Conservation (phyloP, 2,329 filamentous ascomycete genomes). For the Calonectria hawksworthii region DNA sequence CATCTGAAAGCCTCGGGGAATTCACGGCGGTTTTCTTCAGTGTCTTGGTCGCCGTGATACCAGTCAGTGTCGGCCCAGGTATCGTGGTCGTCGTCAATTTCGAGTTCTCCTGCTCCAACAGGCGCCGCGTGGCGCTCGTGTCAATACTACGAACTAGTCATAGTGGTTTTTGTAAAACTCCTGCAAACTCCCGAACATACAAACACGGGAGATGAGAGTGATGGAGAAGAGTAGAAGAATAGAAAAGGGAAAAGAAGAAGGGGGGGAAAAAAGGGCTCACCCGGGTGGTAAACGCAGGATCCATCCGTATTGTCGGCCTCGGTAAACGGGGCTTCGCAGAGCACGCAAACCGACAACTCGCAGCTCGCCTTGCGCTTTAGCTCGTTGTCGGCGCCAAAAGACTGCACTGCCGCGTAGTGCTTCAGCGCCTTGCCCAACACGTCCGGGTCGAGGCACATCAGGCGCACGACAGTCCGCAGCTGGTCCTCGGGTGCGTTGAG, state of each 20-base stretch:
- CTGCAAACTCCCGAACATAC: no score
- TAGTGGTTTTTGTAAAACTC: not conserved
- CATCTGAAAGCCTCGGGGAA: constrained; percentile 19
- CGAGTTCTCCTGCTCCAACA: constrained; percentile 30
- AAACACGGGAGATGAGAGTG: not conserved
- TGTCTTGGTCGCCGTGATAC: constrained; percentile 31
- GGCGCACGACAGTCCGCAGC: constrained; percentile 36
- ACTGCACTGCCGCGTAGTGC: constrained; percentile 23
- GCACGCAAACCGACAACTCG: constrained; percentile 34
- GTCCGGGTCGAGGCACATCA: constrained; percentile 26
- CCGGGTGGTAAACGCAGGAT: constrained; percentile 35
- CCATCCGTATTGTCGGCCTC: constrained; percentile 23
- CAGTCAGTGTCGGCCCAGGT: constrained; percentile 33
- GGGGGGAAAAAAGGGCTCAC: constrained; percentile 17
- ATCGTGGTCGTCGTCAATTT: constrained; percentile 25
- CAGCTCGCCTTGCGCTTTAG: constrained; percentile 33
- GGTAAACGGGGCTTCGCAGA: constrained; percentile 29
- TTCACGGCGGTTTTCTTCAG: constrained; percentile 18
- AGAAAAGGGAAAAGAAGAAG: not conserved
- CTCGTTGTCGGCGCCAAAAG: constrained; percentile 14
- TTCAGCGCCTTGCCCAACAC: constrained; percentile 20
- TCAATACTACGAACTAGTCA: not conserved
- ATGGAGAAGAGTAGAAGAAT: not conserved
- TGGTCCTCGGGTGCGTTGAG: constrained; percentile 31
- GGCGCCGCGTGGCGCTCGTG: not conserved